Conservation (phyloP, 2,329 filamentous ascomycete species). For the Pseudogymnoascus sp. region DNA sequence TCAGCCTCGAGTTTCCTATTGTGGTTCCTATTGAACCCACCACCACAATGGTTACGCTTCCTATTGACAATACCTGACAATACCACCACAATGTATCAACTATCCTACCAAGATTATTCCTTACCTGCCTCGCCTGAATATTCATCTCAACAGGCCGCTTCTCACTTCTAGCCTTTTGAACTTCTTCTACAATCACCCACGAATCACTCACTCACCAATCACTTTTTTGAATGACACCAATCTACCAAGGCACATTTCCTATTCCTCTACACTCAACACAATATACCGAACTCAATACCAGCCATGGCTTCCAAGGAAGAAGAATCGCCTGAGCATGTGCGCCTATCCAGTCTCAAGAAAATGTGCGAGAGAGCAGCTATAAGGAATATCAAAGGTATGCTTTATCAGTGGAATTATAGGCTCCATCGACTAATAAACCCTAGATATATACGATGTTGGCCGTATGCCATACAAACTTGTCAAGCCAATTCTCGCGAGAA, state of each 20-base stretch:
- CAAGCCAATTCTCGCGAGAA: slow-evolving; percentile 59
- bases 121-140: not conserved
- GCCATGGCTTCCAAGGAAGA: not conserved
- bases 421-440: not conserved
- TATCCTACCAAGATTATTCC: not conserved
- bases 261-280: not conserved
- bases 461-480: slow-evolving; percentile 61
- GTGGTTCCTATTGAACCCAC: not conserved
- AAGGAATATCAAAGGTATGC: not conserved
- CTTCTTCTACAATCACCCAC: not conserved
- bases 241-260: not conserved
- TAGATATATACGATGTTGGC: slow-evolving; percentile 62
- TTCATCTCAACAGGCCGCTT: not conserved
- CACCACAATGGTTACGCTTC: not conserved
- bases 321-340: not conserved
- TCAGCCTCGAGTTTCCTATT: slow-evolving; percentile 1
- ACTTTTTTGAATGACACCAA: not conserved
- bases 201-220: not conserved
- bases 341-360: not conserved
- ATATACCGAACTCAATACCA: not conserved
- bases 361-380: slow-evolving; percentile 3
- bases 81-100: not conserved
- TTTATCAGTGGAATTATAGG: not conserved
- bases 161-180: not conserved
- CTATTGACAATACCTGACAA: not conserved